These are phyloP conservation scores for Trichophyton mentagrophytes DNA, from an alignment of 2,329 filamentous ascomycete species.

Conservation along the genomic window DNA sequence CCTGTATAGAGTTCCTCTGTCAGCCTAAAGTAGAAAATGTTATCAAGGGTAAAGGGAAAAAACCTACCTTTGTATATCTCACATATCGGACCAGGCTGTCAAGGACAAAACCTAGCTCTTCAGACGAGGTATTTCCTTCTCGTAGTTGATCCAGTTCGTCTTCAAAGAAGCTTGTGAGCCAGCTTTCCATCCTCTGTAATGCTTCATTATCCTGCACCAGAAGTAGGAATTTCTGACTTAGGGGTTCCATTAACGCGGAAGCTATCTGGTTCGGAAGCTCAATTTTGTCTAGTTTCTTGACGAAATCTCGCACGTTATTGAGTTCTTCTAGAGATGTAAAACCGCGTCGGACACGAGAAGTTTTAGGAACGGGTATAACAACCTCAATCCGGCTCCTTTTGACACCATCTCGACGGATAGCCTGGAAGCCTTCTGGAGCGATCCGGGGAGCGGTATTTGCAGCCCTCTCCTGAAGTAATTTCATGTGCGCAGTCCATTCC, in stretches of 20 bases:
- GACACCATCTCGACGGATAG: constrained; percentile 41
- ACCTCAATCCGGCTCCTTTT: constrained; percentile 40
- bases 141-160: constrained; percentile 25
- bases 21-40: not conserved
- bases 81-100: constrained; percentile 24
- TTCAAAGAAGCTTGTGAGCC: constrained; percentile 28
- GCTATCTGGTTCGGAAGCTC: constrained; percentile 73
- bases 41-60: not conserved
- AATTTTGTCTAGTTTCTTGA: constrained; percentile 61
- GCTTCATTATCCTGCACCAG: constrained; percentile 47
- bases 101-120: constrained; percentile 26
- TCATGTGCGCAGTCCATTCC: constrained; percentile 58
- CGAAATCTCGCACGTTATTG: constrained; percentile 55
- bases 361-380: constrained; percentile 57
- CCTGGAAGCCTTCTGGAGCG: constrained; percentile 48
- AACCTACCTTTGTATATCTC: constrained; percentile 27
- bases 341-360: constrained; percentile 55
- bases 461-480: constrained; percentile 51
- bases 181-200: constrained; percentile 28
- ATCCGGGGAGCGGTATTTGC: constrained; percentile 18
- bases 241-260: constrained; percentile 59
- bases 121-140: constrained; percentile 26
- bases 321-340: constrained; percentile 58
- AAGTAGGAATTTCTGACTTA: constrained; percentile 63
- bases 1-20: constrained; percentile 15